A percentile compares a stretch with the other conserved stretches of the same genome.
Conservation (phyloP, 192 early-diverging fungal species). For the Entophlyctis luteolus region DNA sequence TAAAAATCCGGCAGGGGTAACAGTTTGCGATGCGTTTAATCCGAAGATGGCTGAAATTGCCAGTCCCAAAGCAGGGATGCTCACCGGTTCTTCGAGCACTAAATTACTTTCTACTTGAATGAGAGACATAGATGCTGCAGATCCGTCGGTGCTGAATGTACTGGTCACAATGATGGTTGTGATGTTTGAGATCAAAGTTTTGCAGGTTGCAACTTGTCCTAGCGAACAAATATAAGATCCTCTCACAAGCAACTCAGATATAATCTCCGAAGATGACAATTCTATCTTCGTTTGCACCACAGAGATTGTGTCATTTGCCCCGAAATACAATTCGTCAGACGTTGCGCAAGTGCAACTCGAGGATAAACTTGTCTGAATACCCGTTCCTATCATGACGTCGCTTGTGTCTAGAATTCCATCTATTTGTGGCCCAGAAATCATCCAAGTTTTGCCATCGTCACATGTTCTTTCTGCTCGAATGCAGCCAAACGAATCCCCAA, state of each 20-base stretch:
- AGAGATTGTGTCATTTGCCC: too few species aligned
- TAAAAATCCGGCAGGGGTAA: background rate
- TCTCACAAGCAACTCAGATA: too few species aligned
- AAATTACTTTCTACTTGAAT: background rate
- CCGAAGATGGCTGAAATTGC: background rate
- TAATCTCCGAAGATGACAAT: background rate
- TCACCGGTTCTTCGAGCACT: background rate
- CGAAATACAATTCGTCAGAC: background rate
- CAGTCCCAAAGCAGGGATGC: background rate
- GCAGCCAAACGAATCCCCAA: constrained; percentile 4
- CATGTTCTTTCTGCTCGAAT: background rate
- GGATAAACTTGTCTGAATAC: background rate
- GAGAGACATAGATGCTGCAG: constrained; percentile 6
- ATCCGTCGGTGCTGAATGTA: constrained; percentile 6
- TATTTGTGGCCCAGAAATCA: constrained; percentile 11
- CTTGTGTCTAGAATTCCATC: background rate
- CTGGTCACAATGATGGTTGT: background rate
- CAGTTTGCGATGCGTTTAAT: background rate
- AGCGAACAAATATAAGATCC: too few species aligned
- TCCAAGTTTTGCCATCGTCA: background rate
- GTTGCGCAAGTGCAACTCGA: background rate
- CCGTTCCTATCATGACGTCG: background rate
- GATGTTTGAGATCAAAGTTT: background rate
- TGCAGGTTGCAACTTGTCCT: background rate
- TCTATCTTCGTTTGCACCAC: background rate